phyloP scores from a whole-genome alignment of 2,329 filamentous ascomycete genomes.

The Trichophyton benhamiae region DNA sequence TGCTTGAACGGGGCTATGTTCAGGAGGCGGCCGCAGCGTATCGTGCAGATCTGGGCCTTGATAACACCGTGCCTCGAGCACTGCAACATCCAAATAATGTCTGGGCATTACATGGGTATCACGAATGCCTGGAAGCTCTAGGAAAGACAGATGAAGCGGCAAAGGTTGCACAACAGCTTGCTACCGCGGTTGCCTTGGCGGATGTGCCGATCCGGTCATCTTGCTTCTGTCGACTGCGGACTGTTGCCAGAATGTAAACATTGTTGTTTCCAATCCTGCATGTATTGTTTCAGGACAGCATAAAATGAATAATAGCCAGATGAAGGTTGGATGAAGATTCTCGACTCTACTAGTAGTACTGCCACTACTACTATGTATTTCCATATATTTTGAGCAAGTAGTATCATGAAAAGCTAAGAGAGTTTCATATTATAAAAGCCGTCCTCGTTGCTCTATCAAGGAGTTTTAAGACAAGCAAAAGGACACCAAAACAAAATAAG shows the following conservation, averaged over 20 bases:
- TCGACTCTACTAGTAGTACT: too few species aligned
- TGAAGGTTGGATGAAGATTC: too few species aligned
- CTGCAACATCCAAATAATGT: slow-evolving; percentile 57
- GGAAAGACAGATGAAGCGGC: slow-evolving; percentile 35
- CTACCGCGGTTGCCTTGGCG: slow-evolving; percentile 39
- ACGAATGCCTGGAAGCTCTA: slow-evolving; percentile 51
- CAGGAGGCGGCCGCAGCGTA: slow-evolving; percentile 48
- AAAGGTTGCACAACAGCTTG: slow-evolving; percentile 36
- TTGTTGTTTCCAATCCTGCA: background rate
- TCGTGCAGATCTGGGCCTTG: slow-evolving; percentile 48
- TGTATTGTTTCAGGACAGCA: background rate
- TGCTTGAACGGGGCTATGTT: slow-evolving; percentile 53
- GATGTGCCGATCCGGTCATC: slow-evolving; percentile 46
- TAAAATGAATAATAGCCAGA: background rate
- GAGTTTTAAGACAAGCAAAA: background rate
- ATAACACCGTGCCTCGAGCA: slow-evolving; percentile 49
- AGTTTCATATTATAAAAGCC: background rate
- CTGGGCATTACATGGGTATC: slow-evolving; percentile 58
- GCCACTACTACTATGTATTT: too few species aligned
- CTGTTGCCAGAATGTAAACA: background rate
- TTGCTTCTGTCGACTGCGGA: slow-evolving; percentile 39
- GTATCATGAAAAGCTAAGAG: background rate
- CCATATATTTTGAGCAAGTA: too few species aligned
- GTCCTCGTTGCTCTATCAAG: background rate
- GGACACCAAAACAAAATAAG: background rate